Percentiles rank a stretch among this genome's conserved stretches.
These are phyloP conservation scores for Blastobotrys chiropterorum DNA, from an alignment of 805 yeast species.

Conservation along the genomic window DNA sequence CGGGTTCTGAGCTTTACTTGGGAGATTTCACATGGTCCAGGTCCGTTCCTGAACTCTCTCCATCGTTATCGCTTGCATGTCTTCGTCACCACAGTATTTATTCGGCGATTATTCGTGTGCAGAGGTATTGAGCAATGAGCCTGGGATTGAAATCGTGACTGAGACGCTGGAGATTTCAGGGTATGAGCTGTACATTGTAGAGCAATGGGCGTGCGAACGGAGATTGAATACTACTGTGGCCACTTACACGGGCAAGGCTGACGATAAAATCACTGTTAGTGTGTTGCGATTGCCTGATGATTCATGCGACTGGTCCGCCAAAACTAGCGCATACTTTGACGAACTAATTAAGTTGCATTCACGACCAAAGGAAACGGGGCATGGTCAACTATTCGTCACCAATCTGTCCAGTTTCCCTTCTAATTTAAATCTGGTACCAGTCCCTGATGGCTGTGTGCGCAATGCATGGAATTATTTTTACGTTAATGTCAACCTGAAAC, in stretches of 20 bases:
- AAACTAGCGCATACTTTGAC: constrained; percentile 53
- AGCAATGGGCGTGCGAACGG: constrained; percentile 86
- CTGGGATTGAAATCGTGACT: constrained; percentile 27
- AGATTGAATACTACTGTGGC: constrained; percentile 62
- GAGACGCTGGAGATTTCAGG: constrained; percentile 54
- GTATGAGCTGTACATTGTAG: constrained; percentile 85
- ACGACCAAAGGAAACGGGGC: constrained; percentile 55
- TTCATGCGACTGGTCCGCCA: constrained; percentile 42
- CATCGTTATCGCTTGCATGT: background rate
- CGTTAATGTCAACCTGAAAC: constrained; percentile 69
- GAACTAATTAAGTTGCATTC: constrained; percentile 63
- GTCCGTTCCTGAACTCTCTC: too few relatives aligned
- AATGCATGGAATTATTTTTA: constrained; percentile 52
- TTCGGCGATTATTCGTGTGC: constrained; percentile 28
- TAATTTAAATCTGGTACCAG: constrained; percentile 60
- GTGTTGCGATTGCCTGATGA: constrained; percentile 49
- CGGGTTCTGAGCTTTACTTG: background rate
- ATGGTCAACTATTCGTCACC: constrained; percentile 68
- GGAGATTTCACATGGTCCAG: too few relatives aligned
- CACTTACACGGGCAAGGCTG: constrained; percentile 76
- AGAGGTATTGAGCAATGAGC: constrained; percentile 20
- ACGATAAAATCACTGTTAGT: constrained; percentile 56
- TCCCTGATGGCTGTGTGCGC: constrained; percentile 38
- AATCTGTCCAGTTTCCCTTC: constrained; percentile 79
- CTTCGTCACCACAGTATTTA: constrained; percentile 19